A percentile compares a stretch with the other conserved stretches of the same genome.
phyloP scores from a whole-genome alignment of 2,329 filamentous ascomycete genomes.

The Exophiala sideris region DNA sequence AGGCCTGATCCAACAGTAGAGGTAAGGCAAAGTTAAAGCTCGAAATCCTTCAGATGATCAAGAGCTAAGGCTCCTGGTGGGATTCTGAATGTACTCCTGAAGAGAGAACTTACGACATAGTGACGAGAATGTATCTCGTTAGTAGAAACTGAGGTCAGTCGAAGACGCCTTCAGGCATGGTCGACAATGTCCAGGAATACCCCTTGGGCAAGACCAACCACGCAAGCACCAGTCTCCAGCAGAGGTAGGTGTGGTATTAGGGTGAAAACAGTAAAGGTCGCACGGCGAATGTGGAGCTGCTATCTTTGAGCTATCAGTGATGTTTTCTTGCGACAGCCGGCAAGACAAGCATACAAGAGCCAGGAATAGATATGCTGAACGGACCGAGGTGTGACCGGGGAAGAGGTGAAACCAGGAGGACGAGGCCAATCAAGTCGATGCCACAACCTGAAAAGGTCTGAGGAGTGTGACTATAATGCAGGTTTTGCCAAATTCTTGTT shows the following conservation, averaged over 20 bases:
- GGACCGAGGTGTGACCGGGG: constrained; percentile 17
- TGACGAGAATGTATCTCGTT: constrained; percentile 20
- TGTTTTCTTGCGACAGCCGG: constrained; percentile 1
- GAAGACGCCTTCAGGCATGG: constrained; percentile 21
- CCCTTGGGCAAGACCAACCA: constrained; percentile 18
- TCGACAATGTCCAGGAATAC: constrained; percentile 20
- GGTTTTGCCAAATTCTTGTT: constrained; percentile 4
- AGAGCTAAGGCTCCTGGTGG: not conserved
- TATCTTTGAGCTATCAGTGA: constrained; percentile 2
- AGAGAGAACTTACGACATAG: constrained; percentile 25
- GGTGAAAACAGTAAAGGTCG: constrained; percentile 11
- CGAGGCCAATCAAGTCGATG: constrained; percentile 16
- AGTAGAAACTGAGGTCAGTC: constrained; percentile 18
- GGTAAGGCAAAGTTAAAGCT: not conserved
- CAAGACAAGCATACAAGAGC: constrained; percentile 9
- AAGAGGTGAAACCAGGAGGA: constrained; percentile 8
- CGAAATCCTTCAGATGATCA: not conserved
- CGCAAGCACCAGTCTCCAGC: constrained; percentile 8
- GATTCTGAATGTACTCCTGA: constrained; percentile 17
- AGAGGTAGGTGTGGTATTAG: constrained; percentile 13
- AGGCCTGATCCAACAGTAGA: constrained; percentile 1
- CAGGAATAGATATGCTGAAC: constrained; percentile 16
- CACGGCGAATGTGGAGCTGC: constrained; percentile 13
- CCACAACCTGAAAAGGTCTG: constrained; percentile 1
- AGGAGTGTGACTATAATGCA: constrained; percentile 12